phyloP scores from a whole-genome alignment of 768 basidiomycete genomes.

The Suillus weaverae region DNA sequence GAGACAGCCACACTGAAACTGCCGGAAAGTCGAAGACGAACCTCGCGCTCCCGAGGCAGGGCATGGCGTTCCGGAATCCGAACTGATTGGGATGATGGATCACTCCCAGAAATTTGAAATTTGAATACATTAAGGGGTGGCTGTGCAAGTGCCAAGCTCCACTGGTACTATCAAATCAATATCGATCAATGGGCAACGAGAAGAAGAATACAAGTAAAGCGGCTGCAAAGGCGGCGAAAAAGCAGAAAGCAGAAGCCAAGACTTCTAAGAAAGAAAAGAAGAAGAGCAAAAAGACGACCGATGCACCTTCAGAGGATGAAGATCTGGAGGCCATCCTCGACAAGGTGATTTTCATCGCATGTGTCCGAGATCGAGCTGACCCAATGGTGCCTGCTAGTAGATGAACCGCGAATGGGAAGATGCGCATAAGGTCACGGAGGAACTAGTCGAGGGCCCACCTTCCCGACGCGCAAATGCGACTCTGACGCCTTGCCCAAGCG shows the following conservation, averaged over 20 bases:
- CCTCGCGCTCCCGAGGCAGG: neutral
- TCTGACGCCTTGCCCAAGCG: constrained; percentile 74
- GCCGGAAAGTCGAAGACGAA: neutral
- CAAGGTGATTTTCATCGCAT: constrained; percentile 44
- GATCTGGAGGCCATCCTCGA: constrained; percentile 86
- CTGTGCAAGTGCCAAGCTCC: neutral
- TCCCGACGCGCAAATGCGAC: constrained; percentile 83
- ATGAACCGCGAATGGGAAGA: constrained; percentile 83
- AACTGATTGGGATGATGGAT: too few species aligned
- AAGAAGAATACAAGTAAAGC: constrained; percentile 30
- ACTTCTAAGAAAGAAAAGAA: constrained; percentile 67
- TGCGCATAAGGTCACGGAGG: constrained; percentile 81
- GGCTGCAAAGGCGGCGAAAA: constrained; percentile 61
- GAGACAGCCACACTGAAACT: neutral
- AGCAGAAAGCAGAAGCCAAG: constrained; percentile 66
- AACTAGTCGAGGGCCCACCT: constrained; percentile 80
- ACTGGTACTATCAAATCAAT: neutral
- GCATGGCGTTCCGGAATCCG: too few species aligned
- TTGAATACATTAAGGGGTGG: neutral
- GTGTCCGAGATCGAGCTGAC: constrained; percentile 5
- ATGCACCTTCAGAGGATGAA: constrained; percentile 65
- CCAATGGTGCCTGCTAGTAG: constrained; percentile 43
- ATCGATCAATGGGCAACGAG: constrained; percentile 20
- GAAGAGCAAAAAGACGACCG: constrained; percentile 51
- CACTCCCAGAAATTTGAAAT: too few species aligned